Evolutionary conservation across 2,329 filamentous ascomycete species (phyloP), one percentile per base, ranked within the genome.

Genomic region (Aspergillus melleus): DNA sequence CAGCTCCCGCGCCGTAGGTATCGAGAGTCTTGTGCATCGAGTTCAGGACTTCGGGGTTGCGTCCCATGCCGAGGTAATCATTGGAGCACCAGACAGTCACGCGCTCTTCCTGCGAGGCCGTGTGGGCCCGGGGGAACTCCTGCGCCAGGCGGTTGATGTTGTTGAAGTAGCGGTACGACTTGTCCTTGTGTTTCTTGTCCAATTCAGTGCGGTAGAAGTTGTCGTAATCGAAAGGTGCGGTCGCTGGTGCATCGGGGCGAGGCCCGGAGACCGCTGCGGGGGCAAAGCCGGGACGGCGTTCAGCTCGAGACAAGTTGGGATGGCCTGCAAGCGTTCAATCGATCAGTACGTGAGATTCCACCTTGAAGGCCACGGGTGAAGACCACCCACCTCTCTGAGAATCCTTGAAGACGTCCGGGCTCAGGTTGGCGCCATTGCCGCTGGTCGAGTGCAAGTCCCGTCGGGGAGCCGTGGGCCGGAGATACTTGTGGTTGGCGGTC

Each of bases 21-120:
- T 99, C 93, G 49, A 99, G 81, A 2, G 94, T 97, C 74, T 95
- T 86, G 75, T 99, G 94, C 95, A 99, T 99, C 58, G 86, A 86
- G 75, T 90, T 87, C 71, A 99, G 80, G 11, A 99, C 95, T 54
- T 91, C 83, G 12, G 87, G 85, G 78, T 98, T 97, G 69, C 92
- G 86, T 49, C 95, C 94, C 95, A 99, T 99, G 68, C 95, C 95
- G 19, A 99, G 87, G 76, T 99, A 99, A 77, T 99, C 95, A 73
- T 99, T 99, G 74, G 94, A 96, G 83, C 95, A 99, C 95, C 95
- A 99, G 24, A 99, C 95, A 1, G 94, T 96, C 59, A 99, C 95
- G 55, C 87, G 87, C 66, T 97, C 92, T 61, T 94, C 88, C 72
- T 87, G 86, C 60, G 84, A 87, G 16, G 90, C 85, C 84, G 96